Evolutionary conservation across 371 early-diverging fungal genomes (phyloP).

Genomic region (Mortierella sp.): DNA sequence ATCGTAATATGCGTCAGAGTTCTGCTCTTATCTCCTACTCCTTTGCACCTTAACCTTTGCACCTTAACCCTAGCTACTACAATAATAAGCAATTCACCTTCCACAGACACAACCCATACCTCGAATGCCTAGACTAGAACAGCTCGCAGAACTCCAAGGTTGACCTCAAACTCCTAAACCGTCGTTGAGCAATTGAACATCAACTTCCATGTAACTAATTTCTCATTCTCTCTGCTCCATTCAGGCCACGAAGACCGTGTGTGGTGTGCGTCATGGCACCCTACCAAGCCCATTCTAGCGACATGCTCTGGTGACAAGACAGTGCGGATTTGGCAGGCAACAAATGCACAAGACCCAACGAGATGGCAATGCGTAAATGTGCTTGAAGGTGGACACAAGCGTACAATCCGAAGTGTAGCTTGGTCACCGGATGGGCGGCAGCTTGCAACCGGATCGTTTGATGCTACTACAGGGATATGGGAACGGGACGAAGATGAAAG

Average conservation of each 20-base stretch:
- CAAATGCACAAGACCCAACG: constrained; percentile 47
- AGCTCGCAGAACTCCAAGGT: constrained; percentile 51
- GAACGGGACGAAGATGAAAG: constrained; percentile 65
- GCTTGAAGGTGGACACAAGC: constrained; percentile 89
- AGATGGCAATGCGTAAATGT: constrained; percentile 83
- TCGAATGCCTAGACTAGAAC: constrained; percentile 46
- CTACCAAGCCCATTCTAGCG: constrained; percentile 77
- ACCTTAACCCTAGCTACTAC: neutral
- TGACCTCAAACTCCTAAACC: neutral
- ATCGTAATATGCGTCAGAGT: neutral
- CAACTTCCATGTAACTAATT: neutral
- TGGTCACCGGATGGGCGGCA: constrained; percentile 84
- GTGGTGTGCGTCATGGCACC: constrained; percentile 95
- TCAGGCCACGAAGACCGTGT: constrained; percentile 91
- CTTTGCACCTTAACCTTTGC: neutral
- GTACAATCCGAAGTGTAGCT: constrained; percentile 91
- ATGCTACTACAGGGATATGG: constrained; percentile 95
- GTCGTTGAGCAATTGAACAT: neutral
- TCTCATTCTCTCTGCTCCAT: neutral
- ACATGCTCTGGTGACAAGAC: constrained; percentile 91
- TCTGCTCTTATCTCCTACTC: neutral
- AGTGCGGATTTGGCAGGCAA: constrained; percentile 85
- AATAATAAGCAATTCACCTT: neutral
- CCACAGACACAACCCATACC: neutral
- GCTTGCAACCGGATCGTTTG: constrained; percentile 94